phyloP scores from a whole-genome alignment of 2,329 filamentous ascomycete species.

The Cladophialophora carrionii region DNA sequence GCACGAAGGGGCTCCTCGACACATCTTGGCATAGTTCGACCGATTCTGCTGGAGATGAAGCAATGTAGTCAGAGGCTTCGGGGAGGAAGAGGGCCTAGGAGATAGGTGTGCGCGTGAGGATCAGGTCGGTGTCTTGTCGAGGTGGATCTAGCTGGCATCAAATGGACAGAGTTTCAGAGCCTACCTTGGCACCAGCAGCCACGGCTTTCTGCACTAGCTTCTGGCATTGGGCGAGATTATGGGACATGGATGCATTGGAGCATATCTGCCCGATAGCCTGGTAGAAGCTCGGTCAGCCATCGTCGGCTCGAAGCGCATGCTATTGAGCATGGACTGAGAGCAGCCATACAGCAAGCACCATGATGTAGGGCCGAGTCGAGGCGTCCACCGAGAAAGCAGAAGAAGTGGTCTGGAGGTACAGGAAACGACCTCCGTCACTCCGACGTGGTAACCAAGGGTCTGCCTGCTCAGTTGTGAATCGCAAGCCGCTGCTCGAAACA shows the following conservation, averaged over 20 bases:
- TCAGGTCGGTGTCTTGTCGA: conserved; percentile 24
- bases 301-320: conserved; percentile 1
- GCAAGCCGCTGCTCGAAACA: not conserved
- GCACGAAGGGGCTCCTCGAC: conserved; percentile 70
- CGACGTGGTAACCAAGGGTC: not conserved
- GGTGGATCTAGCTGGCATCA: not conserved
- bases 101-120: conserved; percentile 20
- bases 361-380: conserved; percentile 10
- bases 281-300: conserved; percentile 19
- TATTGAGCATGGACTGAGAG: not conserved
- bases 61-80: conserved; percentile 90
- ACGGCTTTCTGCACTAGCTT: conserved; percentile 72
- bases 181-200: conserved; percentile 74
- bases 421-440: conserved; percentile 9
- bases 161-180: conserved; percentile 9
- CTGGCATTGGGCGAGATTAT: conserved; percentile 80
- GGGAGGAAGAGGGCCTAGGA: conserved; percentile 82
- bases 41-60: conserved; percentile 67
- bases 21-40: conserved; percentile 71
- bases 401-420: not conserved
- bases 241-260: conserved; percentile 74
- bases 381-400: not conserved
- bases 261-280: conserved; percentile 90
- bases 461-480: not conserved
- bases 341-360: conserved; percentile 37